Conservation (phyloP, 345 rosid genomes). For the Acer saccharum region DNA sequence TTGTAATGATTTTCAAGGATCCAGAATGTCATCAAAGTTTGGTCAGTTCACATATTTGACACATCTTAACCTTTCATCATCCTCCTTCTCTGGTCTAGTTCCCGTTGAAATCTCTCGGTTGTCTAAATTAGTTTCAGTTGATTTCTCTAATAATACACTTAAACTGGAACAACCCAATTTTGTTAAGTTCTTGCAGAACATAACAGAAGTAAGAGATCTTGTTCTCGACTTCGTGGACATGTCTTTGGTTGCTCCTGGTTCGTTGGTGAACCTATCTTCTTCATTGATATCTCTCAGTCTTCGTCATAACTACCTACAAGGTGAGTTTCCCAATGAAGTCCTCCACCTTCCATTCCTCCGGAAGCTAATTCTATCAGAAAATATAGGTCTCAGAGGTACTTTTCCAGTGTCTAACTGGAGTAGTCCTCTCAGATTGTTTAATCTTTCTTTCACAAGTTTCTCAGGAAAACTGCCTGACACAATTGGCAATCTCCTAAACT, state of each 20-base stretch:
- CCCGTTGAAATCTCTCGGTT: conserved; percentile 11
- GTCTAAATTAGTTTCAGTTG: conserved; percentile 23
- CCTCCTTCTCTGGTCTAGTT: neutral
- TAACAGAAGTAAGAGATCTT: conserved; percentile 10
- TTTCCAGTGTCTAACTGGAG: conserved; percentile 17
- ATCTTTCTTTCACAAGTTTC: neutral
- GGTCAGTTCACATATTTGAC: neutral
- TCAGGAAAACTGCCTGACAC: conserved; percentile 9
- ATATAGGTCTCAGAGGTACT: neutral
- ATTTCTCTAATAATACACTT: conserved; percentile 7
- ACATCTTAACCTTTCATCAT: neutral
- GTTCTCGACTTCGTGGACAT: neutral
- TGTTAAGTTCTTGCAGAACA: neutral
- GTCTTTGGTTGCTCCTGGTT: conserved; percentile 2
- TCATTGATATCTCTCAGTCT: neutral
- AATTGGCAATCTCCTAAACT: conserved; percentile 1
- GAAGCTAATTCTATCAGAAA: neutral
- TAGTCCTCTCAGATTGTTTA: conserved; percentile 5
- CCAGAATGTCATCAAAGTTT: conserved; percentile 1
- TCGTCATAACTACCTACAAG: neutral
- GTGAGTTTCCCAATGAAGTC: conserved; percentile 9
- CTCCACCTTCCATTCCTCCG: conserved; percentile 16
- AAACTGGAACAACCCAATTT: neutral
- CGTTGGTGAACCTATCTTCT: conserved; percentile 14
- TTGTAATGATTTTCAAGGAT: neutral